A percentile compares a stretch with the other conserved stretches of the same genome.
Conservation (phyloP, 2,329 filamentous ascomycete genomes). For the Ilyonectria mors-panacis region DNA sequence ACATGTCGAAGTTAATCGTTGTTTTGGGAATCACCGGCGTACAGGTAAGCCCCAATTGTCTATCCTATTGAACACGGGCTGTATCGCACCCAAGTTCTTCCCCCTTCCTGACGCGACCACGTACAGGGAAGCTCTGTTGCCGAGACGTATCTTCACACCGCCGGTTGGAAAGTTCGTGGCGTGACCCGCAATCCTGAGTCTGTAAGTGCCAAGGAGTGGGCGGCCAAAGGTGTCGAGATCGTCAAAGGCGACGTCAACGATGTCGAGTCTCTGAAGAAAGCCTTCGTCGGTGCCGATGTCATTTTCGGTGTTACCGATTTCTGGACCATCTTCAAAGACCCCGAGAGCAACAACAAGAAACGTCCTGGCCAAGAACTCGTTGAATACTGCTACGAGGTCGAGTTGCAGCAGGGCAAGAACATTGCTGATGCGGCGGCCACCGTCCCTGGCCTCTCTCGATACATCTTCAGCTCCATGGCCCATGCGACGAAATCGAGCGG, state of each 20-base stretch:
- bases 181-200: slow-evolving; percentile 31
- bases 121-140: slow-evolving; percentile 35
- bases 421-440: slow-evolving; percentile 55
- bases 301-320: slow-evolving; percentile 36
- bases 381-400: slow-evolving; percentile 31
- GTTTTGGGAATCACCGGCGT: slow-evolving; percentile 21
- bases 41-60: slow-evolving; percentile 4
- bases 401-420: slow-evolving; percentile 57
- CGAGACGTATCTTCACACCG: slow-evolving; percentile 24
- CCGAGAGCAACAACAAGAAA: slow-evolving; percentile 10
- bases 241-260: slow-evolving; percentile 33
- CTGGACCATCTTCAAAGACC: slow-evolving; percentile 30
- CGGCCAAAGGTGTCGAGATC: slow-evolving; percentile 31
- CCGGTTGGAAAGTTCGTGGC: slow-evolving; percentile 32
- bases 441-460: slow-evolving; percentile 25
- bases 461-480: slow-evolving; percentile 33
- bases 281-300: slow-evolving; percentile 32
- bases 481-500: slow-evolving; percentile 34
- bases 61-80: not conserved
- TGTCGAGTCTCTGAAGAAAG: slow-evolving; percentile 15
- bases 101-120: too few relatives aligned
- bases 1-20: slow-evolving; percentile 16
- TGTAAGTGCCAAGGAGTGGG: slow-evolving; percentile 5
- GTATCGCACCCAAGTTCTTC: too few relatives aligned
- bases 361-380: slow-evolving; percentile 16